Conservation (phyloP, 2,329 filamentous ascomycete genomes). For the Aspergillus thermomutatus region DNA sequence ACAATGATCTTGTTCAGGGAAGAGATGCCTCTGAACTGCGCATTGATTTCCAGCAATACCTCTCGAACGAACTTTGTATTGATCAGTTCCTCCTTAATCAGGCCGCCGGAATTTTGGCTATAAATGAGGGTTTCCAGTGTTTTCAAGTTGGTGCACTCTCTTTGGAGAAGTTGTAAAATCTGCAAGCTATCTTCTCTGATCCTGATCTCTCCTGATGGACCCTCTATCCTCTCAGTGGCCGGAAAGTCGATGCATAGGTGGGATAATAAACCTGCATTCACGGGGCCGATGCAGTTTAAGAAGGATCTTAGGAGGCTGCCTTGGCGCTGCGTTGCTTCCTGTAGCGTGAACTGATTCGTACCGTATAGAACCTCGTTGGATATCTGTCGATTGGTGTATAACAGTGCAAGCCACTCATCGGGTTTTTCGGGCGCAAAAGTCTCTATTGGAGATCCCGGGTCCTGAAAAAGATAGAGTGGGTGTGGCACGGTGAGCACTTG, state of each 20-base stretch:
- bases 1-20: slow-evolving; percentile 1
- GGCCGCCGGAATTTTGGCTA: not conserved
- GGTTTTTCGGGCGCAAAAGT: slow-evolving; percentile 5
- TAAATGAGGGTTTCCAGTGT: slow-evolving; percentile 4
- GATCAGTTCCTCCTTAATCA: not conserved
- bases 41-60: not conserved
- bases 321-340: not conserved
- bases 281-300: slow-evolving; percentile 1
- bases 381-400: slow-evolving; percentile 7
- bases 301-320: slow-evolving; percentile 2
- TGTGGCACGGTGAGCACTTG: too few species aligned
- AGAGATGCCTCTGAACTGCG: not conserved
- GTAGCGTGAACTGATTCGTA: slow-evolving; percentile 3
- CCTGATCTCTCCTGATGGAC: not conserved
- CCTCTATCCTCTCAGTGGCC: not conserved
- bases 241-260: slow-evolving; percentile 6
- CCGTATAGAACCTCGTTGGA: slow-evolving; percentile 4
- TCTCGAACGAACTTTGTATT: not conserved
- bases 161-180: slow-evolving; percentile 1
- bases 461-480: slow-evolving; percentile 8
- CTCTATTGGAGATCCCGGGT: slow-evolving; percentile 1
- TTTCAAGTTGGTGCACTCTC: not conserved
- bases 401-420: slow-evolving; percentile 1
- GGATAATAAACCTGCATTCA: not conserved
- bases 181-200: slow-evolving; percentile 1